phyloP scores from a whole-genome alignment of 805 yeast species.

The Lipomyces starkeyi region DNA sequence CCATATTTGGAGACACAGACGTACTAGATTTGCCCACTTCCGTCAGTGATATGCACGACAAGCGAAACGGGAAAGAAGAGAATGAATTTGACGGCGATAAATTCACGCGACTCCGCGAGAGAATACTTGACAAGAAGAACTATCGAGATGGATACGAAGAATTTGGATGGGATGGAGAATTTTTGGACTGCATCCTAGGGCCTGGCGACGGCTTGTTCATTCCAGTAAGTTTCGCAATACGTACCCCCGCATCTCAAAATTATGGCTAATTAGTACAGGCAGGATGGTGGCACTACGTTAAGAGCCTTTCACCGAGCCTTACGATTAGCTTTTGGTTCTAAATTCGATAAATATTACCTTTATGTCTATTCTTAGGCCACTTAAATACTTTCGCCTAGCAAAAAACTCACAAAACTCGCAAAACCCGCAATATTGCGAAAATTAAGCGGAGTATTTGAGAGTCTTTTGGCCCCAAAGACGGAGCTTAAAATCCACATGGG shows the following conservation, averaged over 20 bases:
- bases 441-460: no score
- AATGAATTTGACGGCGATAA: not conserved
- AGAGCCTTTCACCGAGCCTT: conserved; percentile 36
- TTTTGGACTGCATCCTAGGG: conserved; percentile 37
- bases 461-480: no score
- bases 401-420: no score
- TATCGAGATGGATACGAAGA: conserved; percentile 37
- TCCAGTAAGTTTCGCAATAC: conserved; percentile 32
- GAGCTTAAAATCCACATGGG: no score
- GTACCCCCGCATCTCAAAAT: not conserved
- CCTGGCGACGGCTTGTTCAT: conserved; percentile 43
- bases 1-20: conserved; percentile 19
- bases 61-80: not conserved
- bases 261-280: conserved; percentile 9
- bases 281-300: conserved; percentile 44
- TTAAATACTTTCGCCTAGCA: no score
- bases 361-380: no score
- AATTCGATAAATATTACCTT: no score
- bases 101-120: conserved; percentile 7
- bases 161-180: conserved; percentile 40
- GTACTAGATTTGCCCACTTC: not conserved
- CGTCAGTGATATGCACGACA: not conserved
- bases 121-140: conserved; percentile 17
- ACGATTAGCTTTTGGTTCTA: conserved; percentile 43
- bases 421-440: no score